Base-by-base conservation (phyloP, 78 protist genomes). In the Chrysochromulina parva region DNA sequence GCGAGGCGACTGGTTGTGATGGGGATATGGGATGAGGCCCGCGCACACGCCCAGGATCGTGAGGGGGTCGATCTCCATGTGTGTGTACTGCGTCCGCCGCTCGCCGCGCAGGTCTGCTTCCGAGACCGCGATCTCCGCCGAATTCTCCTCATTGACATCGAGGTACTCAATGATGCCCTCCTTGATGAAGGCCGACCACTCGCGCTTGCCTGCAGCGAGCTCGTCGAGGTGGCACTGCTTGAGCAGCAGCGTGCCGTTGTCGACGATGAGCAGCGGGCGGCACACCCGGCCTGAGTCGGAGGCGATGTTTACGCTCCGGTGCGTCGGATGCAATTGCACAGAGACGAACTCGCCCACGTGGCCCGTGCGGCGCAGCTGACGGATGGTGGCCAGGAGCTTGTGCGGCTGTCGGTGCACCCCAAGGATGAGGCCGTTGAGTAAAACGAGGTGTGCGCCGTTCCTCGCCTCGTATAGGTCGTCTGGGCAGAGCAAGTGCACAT, bases 1-100 rank as follows among this genome's bases (percentile, higher is more conserved):
- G 22, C 99, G 96, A 7, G 99, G 99, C 20, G 99, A 98, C 93
- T 99, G 99, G 91, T 99, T 99, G 97, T 99, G 99, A 94, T 94
- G 93, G n/a, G 96, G 96, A 89, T 81, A 92, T 11, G 96, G 96
- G 59, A 94, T 92, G 13, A 94, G 85, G 7, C 94, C 94, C 9
- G 91, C 88, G 55, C 87, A 92, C 57, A 97, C 97, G 38, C 99
- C 99, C 60, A 99, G 96, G 19, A 99, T 87, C 20, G 99, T 96
- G 66, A 99, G 89, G 17, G 99, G 99, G 90, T 99, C 99, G 73
- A 99, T 98, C 90, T 99, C 99, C 26, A 98, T 57, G 88, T 99
- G 99, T 22, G 99, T 98, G 20, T 84, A 84, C 38, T 2, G 14
- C 57, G n/a, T 19, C 47, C 47, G 19, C 13, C 62, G 62, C 62